A percentile compares a stretch with the other conserved stretches of the same genome.
These are phyloP conservation scores for Lecanicillium sp. DNA, from an alignment of 2,329 filamentous ascomycete genomes.

Conservation along the genomic window DNA sequence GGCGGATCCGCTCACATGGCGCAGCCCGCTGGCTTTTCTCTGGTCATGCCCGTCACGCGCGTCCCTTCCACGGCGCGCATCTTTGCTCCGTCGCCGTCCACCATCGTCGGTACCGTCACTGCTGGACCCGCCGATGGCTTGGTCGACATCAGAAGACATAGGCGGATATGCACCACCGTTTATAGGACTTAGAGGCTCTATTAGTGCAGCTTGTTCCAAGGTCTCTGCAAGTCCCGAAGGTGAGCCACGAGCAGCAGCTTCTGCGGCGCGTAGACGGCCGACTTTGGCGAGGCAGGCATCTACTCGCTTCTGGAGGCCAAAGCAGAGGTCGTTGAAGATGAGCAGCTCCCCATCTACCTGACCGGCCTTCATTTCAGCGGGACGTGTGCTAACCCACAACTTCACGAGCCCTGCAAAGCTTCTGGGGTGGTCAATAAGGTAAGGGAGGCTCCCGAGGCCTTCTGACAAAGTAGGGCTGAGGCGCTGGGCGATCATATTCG, in stretches of 20 bases:
- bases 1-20: slow-evolving; percentile 18
- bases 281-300: slow-evolving; percentile 43
- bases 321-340: slow-evolving; percentile 45
- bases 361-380: slow-evolving; percentile 26
- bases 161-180: slow-evolving; percentile 9
- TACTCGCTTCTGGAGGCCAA: slow-evolving; percentile 40
- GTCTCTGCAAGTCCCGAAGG: slow-evolving; percentile 36
- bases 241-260: slow-evolving; percentile 20
- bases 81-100: slow-evolving; percentile 22
- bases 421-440: slow-evolving; percentile 81
- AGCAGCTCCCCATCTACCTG: slow-evolving; percentile 41
- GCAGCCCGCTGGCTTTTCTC: slow-evolving; percentile 18
- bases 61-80: slow-evolving; percentile 17
- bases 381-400: slow-evolving; percentile 60
- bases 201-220: slow-evolving; percentile 35
- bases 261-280: slow-evolving; percentile 34
- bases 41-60: slow-evolving; percentile 17
- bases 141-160: slow-evolving; percentile 21
- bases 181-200: slow-evolving; percentile 15
- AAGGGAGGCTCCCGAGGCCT: slow-evolving; percentile 87
- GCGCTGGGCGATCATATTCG: slow-evolving; percentile 79
- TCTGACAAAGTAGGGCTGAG: slow-evolving; percentile 75
- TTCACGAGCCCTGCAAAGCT: slow-evolving; percentile 79
- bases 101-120: slow-evolving; percentile 32
- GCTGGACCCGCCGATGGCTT: slow-evolving; percentile 42